Evolutionary conservation across 164 flowering plant genomes (phyloP).

Genomic region (Annona squamosa): DNA sequence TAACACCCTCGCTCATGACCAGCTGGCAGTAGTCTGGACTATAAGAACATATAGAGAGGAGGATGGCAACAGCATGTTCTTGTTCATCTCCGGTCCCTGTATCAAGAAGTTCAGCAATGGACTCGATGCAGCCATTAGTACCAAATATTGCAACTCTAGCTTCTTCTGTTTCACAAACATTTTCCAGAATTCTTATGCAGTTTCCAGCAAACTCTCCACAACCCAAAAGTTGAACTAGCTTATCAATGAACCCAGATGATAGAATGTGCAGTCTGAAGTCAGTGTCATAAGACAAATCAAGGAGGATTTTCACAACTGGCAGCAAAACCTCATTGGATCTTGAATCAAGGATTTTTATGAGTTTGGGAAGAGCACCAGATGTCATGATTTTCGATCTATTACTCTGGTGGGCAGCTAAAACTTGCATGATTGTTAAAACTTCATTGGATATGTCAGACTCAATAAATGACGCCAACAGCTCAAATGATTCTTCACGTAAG

Average conservation of each 20-base stretch:
- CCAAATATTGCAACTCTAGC: constrained; percentile 41
- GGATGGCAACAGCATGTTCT: constrained; percentile 53
- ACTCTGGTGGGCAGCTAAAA: constrained; percentile 32
- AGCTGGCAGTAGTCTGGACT: constrained; percentile 41
- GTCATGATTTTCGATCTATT: constrained; percentile 28
- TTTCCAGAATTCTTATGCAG: constrained; percentile 37
- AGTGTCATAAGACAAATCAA: constrained; percentile 35
- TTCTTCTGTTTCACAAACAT: constrained; percentile 42
- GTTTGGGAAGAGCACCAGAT: constrained; percentile 44
- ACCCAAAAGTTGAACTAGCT: constrained; percentile 40
- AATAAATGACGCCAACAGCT: constrained; percentile 42
- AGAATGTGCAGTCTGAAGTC: constrained; percentile 30
- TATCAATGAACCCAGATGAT: constrained; percentile 36
- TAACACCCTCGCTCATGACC: constrained; percentile 64
- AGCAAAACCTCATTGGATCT: constrained; percentile 21
- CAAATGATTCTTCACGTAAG: constrained; percentile 38
- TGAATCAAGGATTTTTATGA: constrained; percentile 40
- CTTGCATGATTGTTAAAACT: constrained; percentile 43
- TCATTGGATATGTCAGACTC: constrained; percentile 44
- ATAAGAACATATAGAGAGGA: constrained; percentile 61
- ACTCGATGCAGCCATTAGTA: constrained; percentile 56
- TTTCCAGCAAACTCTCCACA: constrained; percentile 33
- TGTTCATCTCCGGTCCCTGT: constrained; percentile 43
- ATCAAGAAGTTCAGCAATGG: constrained; percentile 56
- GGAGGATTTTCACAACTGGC: constrained; percentile 44